These are phyloP conservation scores for Quercus berberidifolia DNA, from an alignment of 306 rosid species.

Conservation along the genomic window DNA sequence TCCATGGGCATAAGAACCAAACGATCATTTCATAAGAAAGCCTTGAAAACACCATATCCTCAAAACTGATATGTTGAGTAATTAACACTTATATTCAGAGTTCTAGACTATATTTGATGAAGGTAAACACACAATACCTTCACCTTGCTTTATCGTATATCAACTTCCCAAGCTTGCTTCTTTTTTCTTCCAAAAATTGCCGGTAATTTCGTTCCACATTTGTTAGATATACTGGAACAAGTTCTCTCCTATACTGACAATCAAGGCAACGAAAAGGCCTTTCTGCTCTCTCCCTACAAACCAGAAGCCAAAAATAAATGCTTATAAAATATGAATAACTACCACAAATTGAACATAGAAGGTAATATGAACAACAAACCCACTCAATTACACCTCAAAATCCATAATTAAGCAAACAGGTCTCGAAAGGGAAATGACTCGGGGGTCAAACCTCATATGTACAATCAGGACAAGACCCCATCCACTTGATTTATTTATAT, in stretches of 20 bases:
- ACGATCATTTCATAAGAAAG: background rate
- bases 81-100: background rate
- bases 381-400: background rate
- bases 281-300: conserved; percentile 86
- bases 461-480: background rate
- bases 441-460: background rate
- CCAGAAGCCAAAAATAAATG: conserved; percentile 24
- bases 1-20: background rate
- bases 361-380: background rate
- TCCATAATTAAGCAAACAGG: background rate
- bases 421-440: background rate
- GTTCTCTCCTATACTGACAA: conserved; percentile 97
- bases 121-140: conserved; percentile 51
- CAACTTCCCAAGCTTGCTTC: conserved; percentile 87
- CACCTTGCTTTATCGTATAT: conserved; percentile 94
- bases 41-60: background rate
- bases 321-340: conserved; percentile 18
- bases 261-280: conserved; percentile 98
- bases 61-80: background rate
- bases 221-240: conserved; percentile 93
- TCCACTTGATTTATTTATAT: no score
- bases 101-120: background rate
- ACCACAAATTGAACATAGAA: conserved; percentile 7
- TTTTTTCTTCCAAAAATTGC: conserved; percentile 93
- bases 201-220: conserved; percentile 97